Base-by-base conservation (phyloP, 179 eudicot genomes). In the Sideroxylon spinosum region DNA sequence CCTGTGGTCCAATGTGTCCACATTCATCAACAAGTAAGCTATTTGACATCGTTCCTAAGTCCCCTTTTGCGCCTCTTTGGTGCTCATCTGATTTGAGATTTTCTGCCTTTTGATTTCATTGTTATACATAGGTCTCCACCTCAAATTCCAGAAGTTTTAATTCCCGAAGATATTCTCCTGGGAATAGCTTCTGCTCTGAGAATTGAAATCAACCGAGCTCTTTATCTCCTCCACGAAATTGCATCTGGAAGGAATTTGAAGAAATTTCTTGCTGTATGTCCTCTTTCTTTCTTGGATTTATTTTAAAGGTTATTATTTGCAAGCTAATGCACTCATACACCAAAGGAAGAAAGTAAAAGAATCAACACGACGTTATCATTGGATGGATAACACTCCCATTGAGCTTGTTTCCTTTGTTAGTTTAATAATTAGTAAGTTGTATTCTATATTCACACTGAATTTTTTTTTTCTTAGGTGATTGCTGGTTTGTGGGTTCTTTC, bases 401-500 rank as follows among this genome's bases (percentile, higher is more conserved):
- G 26, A 68, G 68, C 80, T 56, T 29, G 12, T 59, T 59, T 14
- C n/a, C 23, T 0, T n/a, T 16, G 63, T 59, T 59, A 23, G 9
- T 59, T 59, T 14, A 59, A 17, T 0, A 10, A 9, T 10, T 10
- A 52, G 16, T 52, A 9, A 9, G 12, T 9, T 16, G 29, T n/a
- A 19, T 56, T 57, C 46, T 59, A 32, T 17, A 19, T 56, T 23
- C 22, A 19, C 7, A 19, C 19, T 25, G 63, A 3, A 20, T 1
- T 0, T 61, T 25, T 57, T 26, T 14, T 71, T 81, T 77, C 71
- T 71, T 87, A 95, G 99, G 96, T 87, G 68, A 83, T 93, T 80
- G 91, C 92, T 79, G 97, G 99, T 20, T 84, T 95, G 81, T 93
- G 95, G 97, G 6, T 93, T 55, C 50, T 90, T 77, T 93, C 98